Conservation (phyloP, 768 basidiomycete species). For the Sistotremastrum suecicum region DNA sequence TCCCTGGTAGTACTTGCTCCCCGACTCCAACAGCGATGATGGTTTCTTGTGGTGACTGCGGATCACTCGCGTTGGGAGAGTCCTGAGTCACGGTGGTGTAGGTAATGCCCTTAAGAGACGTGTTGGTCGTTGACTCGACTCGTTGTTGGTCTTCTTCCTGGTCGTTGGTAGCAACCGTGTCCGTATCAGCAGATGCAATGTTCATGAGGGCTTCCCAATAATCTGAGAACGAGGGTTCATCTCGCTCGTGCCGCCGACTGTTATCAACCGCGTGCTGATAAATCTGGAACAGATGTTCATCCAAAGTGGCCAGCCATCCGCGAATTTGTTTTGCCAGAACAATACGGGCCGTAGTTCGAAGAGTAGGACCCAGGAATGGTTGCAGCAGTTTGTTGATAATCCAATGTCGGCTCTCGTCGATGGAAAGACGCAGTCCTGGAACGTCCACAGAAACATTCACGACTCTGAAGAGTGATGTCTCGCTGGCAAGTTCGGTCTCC, state of each 20-base stretch:
- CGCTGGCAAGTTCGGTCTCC: conserved; percentile 7
- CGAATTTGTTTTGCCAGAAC: conserved; percentile 10
- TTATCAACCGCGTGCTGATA: conserved; percentile 1
- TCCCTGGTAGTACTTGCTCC: conserved; percentile 14
- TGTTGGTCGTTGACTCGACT: conserved; percentile 8
- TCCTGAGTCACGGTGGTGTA: conserved; percentile 9
- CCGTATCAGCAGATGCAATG: background rate
- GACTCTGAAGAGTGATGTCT: conserved; percentile 10
- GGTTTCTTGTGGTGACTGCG: conserved; percentile 7
- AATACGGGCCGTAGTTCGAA: conserved; percentile 3
- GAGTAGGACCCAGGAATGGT: conserved; percentile 12
- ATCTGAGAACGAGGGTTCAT: background rate
- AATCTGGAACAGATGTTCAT: conserved; percentile 1
- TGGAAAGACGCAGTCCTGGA: conserved; percentile 9
- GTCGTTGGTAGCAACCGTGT: background rate
- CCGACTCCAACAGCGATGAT: conserved; percentile 14
- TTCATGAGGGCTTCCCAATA: conserved; percentile 1
- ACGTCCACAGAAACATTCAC: conserved; percentile 10
- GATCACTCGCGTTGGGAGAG: background rate
- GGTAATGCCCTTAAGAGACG: conserved; percentile 12
- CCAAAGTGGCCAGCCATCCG: conserved; percentile 6
- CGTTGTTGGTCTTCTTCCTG: background rate
- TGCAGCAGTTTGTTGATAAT: conserved; percentile 15
- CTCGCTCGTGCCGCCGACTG: background rate
- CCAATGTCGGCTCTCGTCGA: conserved; percentile 15